phyloP scores from a whole-genome alignment of 768 basidiomycete genomes.

The Trametes cinnabarina region DNA sequence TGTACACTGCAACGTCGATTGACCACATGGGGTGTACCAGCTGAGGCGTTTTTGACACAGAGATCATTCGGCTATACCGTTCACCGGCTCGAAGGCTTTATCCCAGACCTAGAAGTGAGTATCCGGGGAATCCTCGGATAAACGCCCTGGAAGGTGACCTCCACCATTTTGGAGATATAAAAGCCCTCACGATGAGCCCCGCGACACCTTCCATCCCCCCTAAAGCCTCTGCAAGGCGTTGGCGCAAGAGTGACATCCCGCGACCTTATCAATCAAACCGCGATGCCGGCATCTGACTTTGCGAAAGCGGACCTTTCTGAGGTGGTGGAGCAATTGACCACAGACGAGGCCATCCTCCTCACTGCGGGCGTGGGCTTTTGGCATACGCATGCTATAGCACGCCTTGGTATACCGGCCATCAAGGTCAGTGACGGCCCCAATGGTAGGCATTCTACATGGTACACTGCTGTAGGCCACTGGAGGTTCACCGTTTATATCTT shows the following conservation, averaged over 20 bases:
- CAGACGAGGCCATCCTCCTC: constrained; percentile 70
- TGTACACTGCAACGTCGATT: not conserved
- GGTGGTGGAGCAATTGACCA: constrained; percentile 63
- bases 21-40: constrained; percentile 2
- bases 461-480: not conserved
- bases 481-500: not conserved
- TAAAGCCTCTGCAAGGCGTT: not conserved
- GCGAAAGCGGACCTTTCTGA: constrained; percentile 59
- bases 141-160: not conserved
- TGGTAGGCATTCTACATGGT: constrained; percentile 38
- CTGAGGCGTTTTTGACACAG: constrained; percentile 1
- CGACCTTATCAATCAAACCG: not conserved
- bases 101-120: constrained; percentile 11
- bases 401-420: constrained; percentile 68
- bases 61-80: constrained; percentile 12
- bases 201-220: not conserved
- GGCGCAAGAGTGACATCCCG: not conserved
- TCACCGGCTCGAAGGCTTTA: constrained; percentile 8
- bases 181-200: not conserved
- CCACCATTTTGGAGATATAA: constrained; percentile 1
- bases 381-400: constrained; percentile 65
- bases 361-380: constrained; percentile 77
- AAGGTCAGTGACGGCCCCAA: constrained; percentile 85
- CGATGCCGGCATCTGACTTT: constrained; percentile 70
- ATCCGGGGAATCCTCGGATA: constrained; percentile 14